A percentile compares a stretch with the other conserved stretches of the same genome.
These are phyloP conservation scores for Lachancea fermentati DNA, from an alignment of 805 yeast genomes.

Conservation along the genomic window DNA sequence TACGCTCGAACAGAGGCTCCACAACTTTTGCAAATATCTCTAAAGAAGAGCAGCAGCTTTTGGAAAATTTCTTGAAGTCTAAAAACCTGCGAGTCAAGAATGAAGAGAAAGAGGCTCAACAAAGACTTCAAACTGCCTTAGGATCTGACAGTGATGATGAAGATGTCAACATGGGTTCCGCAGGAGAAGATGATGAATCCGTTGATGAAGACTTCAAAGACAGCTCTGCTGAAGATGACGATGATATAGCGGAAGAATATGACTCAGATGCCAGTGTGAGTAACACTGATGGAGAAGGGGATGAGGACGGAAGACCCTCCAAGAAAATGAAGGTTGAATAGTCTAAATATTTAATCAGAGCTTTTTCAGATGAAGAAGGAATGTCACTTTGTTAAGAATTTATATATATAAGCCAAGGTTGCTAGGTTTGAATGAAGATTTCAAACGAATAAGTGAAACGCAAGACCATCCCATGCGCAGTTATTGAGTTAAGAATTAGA, in stretches of 20 bases:
- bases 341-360: no score
- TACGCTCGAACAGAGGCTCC: constrained; percentile 59
- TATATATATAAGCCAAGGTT: no score
- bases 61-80: constrained; percentile 70
- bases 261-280: constrained; percentile 51
- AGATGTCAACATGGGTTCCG: constrained; percentile 48
- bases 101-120: constrained; percentile 85
- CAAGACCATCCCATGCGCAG: no score
- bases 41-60: constrained; percentile 77
- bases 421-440: no score
- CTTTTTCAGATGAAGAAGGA: no score
- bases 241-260: constrained; percentile 82
- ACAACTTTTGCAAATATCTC: constrained; percentile 86
- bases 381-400: no score
- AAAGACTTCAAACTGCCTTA: constrained; percentile 70
- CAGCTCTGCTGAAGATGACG: constrained; percentile 41
- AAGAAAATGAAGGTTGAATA: constrained; percentile 32
- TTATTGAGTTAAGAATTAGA: no score
- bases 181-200: constrained; percentile 81
- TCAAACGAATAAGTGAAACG: no score
- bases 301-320: constrained; percentile 32
- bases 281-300: constrained; percentile 30
- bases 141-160: constrained; percentile 48
- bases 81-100: constrained; percentile 79
- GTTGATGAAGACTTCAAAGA: constrained; percentile 79